Evolutionary conservation across 805 yeast species (phyloP), one percentile per base, ranked within the genome.

Genomic region (Kuraishia molischiana): DNA sequence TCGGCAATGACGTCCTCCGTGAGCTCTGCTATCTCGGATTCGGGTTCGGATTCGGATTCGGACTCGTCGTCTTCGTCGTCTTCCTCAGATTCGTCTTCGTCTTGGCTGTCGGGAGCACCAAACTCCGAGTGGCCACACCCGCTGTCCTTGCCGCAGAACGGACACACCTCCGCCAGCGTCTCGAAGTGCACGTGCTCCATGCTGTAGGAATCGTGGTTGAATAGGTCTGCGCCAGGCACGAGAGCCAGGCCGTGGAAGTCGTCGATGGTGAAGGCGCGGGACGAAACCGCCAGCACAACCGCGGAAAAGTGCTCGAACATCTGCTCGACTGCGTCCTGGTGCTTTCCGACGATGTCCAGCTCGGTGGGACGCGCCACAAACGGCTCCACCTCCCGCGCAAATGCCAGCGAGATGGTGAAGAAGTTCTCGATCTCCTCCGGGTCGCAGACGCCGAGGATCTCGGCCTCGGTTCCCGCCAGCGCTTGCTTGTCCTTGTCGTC

Each of bases 161-260:
- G 48, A 44, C 64, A 59, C 14, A 72, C 61, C 22, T 53, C 59
- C 14, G 49, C 56, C 3, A 67, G 43, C 3, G 78, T 61, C 41
- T 75, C 82, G 51, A 86, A 85, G 56, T 78, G 80, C 8, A 79
- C 86, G 46, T 73, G 66, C 43, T 84, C 87, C 4, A 59, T 50
- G 2, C 56, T 76, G 11, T 59, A 67, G 4, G 66, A 54, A 31
- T 61, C 53, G 51, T 87, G 96, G 47, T 89, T 89, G 59, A 87
- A 85, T 26, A 90, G 61, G 58, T 89, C 95, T 0, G 96, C 97
- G 13, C 87, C 85, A 0, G 97, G 96, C 19, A 89, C 95, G 36
- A 90, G 61, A 0, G 84, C 85, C 22, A 79, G 65, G 24, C 77
- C 83, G 48, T 81, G 85, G 52, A 57, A 87, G 36, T 67, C 66